Percentiles rank a stretch among this genome's conserved stretches.
These are phyloP conservation scores for Cryptococcus jaspeensis DNA, from an alignment of 1,284 basidiomycete genomes.

Conservation along the genomic window DNA sequence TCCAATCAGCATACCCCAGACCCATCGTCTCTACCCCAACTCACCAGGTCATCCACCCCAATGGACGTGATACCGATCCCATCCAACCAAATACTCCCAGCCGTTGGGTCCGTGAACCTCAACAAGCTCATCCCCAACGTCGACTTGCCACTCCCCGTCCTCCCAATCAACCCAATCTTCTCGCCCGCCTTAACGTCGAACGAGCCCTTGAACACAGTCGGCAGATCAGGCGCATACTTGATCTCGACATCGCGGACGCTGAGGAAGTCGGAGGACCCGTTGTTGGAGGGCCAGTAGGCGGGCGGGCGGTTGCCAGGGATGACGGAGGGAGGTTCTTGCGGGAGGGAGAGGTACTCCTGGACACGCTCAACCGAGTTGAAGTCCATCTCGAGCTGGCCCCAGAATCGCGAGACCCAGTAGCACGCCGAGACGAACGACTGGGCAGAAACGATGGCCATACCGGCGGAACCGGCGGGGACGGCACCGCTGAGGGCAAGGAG, in stretches of 20 bases:
- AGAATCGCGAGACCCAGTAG: constrained; percentile 52
- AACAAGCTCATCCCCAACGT: constrained; percentile 82
- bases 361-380: constrained; percentile 84
- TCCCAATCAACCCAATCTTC: constrained; percentile 63
- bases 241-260: constrained; percentile 70
- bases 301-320: constrained; percentile 68
- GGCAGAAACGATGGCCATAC: constrained; percentile 72
- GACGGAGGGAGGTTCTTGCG: constrained; percentile 74
- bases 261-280: constrained; percentile 51
- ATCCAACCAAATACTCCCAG: constrained; percentile 77
- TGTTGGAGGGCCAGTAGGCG: constrained; percentile 78
- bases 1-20: constrained; percentile 8
- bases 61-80: constrained; percentile 87
- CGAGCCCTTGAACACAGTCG: constrained; percentile 73
- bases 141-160: constrained; percentile 51
- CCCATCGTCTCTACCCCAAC: constrained; percentile 1
- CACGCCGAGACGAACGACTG: constrained; percentile 49
- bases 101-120: constrained; percentile 80
- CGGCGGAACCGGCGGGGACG: constrained; percentile 71
- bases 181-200: constrained; percentile 71
- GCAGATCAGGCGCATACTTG: constrained; percentile 80
- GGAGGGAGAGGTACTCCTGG: constrained; percentile 82
- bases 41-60: constrained; percentile 73
- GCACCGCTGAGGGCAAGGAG: constrained; percentile 70
- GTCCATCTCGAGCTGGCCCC: constrained; percentile 52